phyloP scores from a whole-genome alignment of 2,329 filamentous ascomycete genomes.

The Cladosporium sp. region DNA sequence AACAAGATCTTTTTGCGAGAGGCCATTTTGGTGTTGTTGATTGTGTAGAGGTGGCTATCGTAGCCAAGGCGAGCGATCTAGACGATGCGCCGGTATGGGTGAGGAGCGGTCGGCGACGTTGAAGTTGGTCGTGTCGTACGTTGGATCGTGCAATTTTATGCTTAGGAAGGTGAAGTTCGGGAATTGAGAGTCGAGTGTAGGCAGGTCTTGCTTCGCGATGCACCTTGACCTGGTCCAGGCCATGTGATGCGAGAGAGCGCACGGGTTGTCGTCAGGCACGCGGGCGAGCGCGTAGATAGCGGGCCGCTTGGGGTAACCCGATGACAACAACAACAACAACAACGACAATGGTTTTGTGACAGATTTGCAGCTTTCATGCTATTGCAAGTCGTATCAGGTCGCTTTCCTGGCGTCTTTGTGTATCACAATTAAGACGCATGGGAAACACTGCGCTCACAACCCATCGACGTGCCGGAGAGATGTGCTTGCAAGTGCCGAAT shows the following conservation, averaged over 20 bases:
- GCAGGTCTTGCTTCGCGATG: constrained; percentile 2
- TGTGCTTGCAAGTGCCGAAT: too few species aligned
- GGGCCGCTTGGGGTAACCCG: background rate
- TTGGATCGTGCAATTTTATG: background rate
- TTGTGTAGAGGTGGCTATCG: constrained; percentile 5
- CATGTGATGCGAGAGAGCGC: background rate
- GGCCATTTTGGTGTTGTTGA: constrained; percentile 31
- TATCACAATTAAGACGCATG: too few species aligned
- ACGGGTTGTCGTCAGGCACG: background rate
- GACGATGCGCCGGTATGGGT: constrained; percentile 4
- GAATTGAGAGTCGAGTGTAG: background rate
- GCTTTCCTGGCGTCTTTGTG: too few species aligned
- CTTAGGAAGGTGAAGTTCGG: background rate
- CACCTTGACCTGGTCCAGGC: background rate
- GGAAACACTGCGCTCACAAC: too few species aligned
- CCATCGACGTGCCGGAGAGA: too few species aligned
- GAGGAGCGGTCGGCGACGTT: background rate
- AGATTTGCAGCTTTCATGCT: too few species aligned
- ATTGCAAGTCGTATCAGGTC: too few species aligned
- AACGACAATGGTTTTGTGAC: background rate
- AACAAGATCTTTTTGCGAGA: constrained; percentile 42
- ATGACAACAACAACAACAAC: background rate
- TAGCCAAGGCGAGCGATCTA: constrained; percentile 4
- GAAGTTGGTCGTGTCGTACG: background rate
- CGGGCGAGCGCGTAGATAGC: background rate